These are phyloP conservation scores for Aspergillus sergii DNA, from an alignment of 2,329 filamentous ascomycete species.

Conservation along the genomic window DNA sequence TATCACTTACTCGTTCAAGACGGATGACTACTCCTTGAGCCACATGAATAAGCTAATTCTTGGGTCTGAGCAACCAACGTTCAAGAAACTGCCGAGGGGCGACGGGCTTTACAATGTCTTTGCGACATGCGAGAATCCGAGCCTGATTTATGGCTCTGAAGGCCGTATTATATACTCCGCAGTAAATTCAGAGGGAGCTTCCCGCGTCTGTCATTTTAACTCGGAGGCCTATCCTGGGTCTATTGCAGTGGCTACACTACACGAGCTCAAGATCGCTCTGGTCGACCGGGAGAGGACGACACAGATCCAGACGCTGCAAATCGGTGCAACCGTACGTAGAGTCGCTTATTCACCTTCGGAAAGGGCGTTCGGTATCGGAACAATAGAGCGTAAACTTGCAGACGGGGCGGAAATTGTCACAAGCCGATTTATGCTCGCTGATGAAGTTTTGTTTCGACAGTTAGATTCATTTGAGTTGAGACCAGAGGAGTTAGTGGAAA, in stretches of 20 bases:
- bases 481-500: slow-evolving; percentile 77
- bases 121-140: slow-evolving; percentile 91
- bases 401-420: slow-evolving; percentile 73
- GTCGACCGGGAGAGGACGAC: slow-evolving; percentile 86
- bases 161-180: slow-evolving; percentile 89
- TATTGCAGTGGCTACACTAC: slow-evolving; percentile 76
- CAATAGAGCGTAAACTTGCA: slow-evolving; percentile 72
- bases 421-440: slow-evolving; percentile 84
- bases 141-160: slow-evolving; percentile 86
- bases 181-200: slow-evolving; percentile 84
- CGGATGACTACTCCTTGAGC: slow-evolving; percentile 63
- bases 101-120: slow-evolving; percentile 77
- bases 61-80: slow-evolving; percentile 79
- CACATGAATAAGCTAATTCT: slow-evolving; percentile 79
- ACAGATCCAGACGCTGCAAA: slow-evolving; percentile 77
- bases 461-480: slow-evolving; percentile 71
- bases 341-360: slow-evolving; percentile 81
- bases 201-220: slow-evolving; percentile 80
- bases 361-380: slow-evolving; percentile 83
- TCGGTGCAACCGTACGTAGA: slow-evolving; percentile 81
- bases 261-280: slow-evolving; percentile 74
- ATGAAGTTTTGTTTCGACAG: slow-evolving; percentile 83
- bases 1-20: slow-evolving; percentile 75
- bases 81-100: slow-evolving; percentile 74
- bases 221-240: slow-evolving; percentile 77